Evolutionary conservation across 2,329 filamentous ascomycete species (phyloP).

Genomic region (Botryotinia globosa): DNA sequence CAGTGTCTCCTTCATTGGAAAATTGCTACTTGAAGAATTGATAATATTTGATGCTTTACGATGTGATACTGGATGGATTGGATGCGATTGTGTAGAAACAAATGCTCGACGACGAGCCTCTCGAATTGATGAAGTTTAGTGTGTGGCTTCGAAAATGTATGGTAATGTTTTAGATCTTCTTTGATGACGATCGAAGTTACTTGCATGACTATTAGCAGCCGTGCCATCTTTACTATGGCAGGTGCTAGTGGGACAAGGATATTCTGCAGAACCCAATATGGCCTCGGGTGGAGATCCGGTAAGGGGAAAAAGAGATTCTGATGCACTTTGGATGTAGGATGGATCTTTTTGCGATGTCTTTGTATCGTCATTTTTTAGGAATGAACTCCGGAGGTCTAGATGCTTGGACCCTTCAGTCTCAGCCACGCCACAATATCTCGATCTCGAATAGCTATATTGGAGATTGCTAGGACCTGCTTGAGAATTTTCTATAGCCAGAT

Average conservation of each 20-base stretch:
- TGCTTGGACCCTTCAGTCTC: neutral
- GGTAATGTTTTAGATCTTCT: neutral
- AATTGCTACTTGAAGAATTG: neutral
- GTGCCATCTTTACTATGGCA: neutral
- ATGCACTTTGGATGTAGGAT: conserved; percentile 6
- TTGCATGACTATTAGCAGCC: neutral
- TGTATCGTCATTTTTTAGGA: conserved; percentile 3
- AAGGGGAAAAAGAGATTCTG: neutral
- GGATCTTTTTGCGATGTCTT: neutral
- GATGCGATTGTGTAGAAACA: neutral
- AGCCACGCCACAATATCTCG: conserved; percentile 20
- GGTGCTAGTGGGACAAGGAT: neutral
- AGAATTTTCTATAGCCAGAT: conserved; percentile 36
- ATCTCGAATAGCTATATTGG: conserved; percentile 28
- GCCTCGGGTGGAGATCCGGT: neutral
- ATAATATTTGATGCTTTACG: neutral
- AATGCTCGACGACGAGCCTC: conserved; percentile 6
- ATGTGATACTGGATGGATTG: neutral
- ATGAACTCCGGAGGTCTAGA: neutral
- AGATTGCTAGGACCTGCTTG: conserved; percentile 25
- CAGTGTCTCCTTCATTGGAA: conserved; percentile 7
- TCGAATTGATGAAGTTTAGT: neutral
- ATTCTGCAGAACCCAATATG: neutral
- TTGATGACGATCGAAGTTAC: neutral
- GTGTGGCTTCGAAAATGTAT: neutral